These are phyloP conservation scores for Geotrichum citri-aurantii DNA, from an alignment of 1,139 yeast species.

Conservation along the genomic window DNA sequence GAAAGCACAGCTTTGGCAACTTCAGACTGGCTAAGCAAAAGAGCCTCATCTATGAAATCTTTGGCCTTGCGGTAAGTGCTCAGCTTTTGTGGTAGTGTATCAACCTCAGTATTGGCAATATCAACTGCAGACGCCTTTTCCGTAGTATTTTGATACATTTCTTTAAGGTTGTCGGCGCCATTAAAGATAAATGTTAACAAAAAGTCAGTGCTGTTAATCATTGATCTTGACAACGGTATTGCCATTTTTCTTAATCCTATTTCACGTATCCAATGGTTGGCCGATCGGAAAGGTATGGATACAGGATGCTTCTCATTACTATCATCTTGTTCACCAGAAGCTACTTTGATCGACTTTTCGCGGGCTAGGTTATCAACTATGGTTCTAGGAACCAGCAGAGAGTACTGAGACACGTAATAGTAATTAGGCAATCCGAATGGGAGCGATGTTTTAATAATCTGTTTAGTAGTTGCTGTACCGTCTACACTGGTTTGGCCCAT, in stretches of 20 bases:
- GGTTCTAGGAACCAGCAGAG: slow-evolving; percentile 24
- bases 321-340: background rate
- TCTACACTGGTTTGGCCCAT: background rate
- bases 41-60: slow-evolving; percentile 21
- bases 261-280: slow-evolving; percentile 21
- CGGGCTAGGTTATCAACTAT: slow-evolving; percentile 2
- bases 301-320: background rate
- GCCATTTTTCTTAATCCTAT: slow-evolving; percentile 20
- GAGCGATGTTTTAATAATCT: slow-evolving; percentile 24
- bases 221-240: slow-evolving; percentile 23
- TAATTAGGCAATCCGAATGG: slow-evolving; percentile 27
- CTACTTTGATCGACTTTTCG: background rate
- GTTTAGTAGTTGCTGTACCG: slow-evolving; percentile 7
- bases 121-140: background rate
- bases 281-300: slow-evolving; percentile 18
- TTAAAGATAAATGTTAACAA: slow-evolving; percentile 24
- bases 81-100: background rate
- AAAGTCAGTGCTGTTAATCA: slow-evolving; percentile 21
- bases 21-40: slow-evolving; percentile 21
- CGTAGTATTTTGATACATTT: background rate
- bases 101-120: background rate
- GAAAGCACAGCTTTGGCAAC: slow-evolving; percentile 27
- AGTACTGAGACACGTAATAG: slow-evolving; percentile 23
- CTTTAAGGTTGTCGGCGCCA: slow-evolving; percentile 18
- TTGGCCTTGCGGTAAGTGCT: slow-evolving; percentile 18